Base-by-base conservation (phyloP, 2,329 filamentous ascomycete species). In the Trichophyton schoenleinii region DNA sequence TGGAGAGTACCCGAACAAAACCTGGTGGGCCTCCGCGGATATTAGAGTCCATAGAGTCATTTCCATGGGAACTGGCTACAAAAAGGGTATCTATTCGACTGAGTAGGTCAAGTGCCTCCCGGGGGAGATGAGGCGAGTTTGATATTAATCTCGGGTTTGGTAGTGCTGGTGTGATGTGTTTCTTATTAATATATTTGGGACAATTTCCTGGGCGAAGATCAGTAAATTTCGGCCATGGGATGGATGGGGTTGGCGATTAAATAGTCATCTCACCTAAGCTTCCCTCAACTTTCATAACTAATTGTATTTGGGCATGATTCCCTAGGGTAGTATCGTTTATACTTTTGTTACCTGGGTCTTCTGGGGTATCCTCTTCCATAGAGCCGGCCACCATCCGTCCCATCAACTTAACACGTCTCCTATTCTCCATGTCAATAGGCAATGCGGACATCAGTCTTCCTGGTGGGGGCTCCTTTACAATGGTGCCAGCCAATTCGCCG, bases 161-260 rank as follows among this genome's bases (percentile, higher is more conserved):
- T 0, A 77, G 63, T 52, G 81, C 79, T 3, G 81, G 79, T 1
- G 73, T 69, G 44, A 95, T 83, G 1, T 77, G 75, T 70, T 88
- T 91, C 68, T 83, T 83, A 72, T 92, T 94, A 38, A 95, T 70
- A 67, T 95, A 95, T 72, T 95, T 95, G 1, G 90, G 89, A 67
- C 89, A 95, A 67, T 94, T 95, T 0, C 88, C 86, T 75, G 49
- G 61, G 48, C n/a, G 59, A 38, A 25, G 68, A 64, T 58, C 48
- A 63, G 53, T 52, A 52, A 15, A 9, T 0, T 6, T 31, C 5
- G 28, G 6, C 6, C 28, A 31, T 31, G 28, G 5, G 28, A 31
- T 48, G 25, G 1, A 48, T 18, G 22, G 8, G 42, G 41, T 11
- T 34, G 9, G 25, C 6, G 3, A 49, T 28, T 3, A n/a, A 22